Percentiles rank a stretch among this genome's conserved stretches.
Conservation (phyloP, 257 asterid species). For the Rubia yunnanensis region DNA sequence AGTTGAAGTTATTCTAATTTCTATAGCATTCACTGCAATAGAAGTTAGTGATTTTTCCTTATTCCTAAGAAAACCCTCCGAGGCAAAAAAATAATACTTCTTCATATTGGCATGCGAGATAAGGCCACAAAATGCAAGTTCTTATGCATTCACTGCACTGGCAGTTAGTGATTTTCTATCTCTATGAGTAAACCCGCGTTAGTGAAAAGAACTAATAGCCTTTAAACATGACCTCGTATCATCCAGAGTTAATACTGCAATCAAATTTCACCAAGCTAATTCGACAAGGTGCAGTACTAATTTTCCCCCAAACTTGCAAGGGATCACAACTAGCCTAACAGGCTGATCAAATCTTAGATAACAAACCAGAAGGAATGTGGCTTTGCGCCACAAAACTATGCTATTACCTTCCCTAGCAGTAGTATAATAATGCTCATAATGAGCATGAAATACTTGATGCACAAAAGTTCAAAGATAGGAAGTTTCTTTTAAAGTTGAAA, state of each 20-base stretch:
- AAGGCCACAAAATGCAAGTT: background rate
- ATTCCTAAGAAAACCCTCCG: background rate
- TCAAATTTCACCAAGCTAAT: background rate
- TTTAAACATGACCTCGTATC: background rate
- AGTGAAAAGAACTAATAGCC: background rate
- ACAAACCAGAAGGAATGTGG: background rate
- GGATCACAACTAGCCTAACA: too few relatives aligned
- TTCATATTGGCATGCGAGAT: background rate
- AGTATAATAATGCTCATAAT: background rate
- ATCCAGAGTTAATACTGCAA: background rate
- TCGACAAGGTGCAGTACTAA: background rate
- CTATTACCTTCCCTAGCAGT: background rate
- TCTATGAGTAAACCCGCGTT: background rate
- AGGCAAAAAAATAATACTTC: background rate
- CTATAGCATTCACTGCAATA: background rate
- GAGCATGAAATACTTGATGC: background rate
- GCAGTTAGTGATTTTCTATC: background rate
- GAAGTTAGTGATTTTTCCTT: background rate
- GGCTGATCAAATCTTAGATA: background rate
- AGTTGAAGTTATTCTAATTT: background rate
- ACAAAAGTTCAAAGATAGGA: background rate
- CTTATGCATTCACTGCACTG: background rate
- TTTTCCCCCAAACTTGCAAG: background rate
- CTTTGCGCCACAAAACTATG: background rate
- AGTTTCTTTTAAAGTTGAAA: background rate